Evolutionary conservation across 768 basidiomycete genomes (phyloP).

Genomic region (Dentipellis sp.): DNA sequence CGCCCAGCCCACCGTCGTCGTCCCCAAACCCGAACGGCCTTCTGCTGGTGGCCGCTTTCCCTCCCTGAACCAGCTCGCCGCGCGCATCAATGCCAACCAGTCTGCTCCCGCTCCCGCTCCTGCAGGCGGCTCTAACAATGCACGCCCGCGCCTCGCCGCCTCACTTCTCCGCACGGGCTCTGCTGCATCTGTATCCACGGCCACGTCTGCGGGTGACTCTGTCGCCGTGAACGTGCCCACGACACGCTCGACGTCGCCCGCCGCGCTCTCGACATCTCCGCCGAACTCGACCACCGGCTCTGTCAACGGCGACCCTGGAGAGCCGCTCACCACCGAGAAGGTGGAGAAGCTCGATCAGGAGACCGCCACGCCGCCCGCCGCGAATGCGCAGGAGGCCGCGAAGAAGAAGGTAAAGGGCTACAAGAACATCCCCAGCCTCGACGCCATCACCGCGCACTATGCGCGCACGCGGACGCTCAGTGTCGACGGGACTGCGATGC

Average conservation of each 20-base stretch:
- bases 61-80: slow-evolving; percentile 75
- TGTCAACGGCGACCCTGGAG: slow-evolving; percentile 31
- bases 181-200: slow-evolving; percentile 29
- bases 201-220: slow-evolving; percentile 43
- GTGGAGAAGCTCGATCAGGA: slow-evolving; percentile 51
- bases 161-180: slow-evolving; percentile 56
- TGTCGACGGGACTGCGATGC: slow-evolving; percentile 50
- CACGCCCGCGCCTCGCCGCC: slow-evolving; percentile 66
- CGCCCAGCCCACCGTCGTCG: slow-evolving; percentile 23
- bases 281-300: slow-evolving; percentile 34
- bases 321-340: slow-evolving; percentile 56
- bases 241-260: slow-evolving; percentile 63
- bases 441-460: slow-evolving; percentile 75
- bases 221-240: slow-evolving; percentile 55
- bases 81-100: slow-evolving; percentile 50
- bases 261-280: slow-evolving; percentile 36
- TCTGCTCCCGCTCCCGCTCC: slow-evolving; percentile 15
- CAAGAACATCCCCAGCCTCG: slow-evolving; percentile 82
- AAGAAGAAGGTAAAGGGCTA: slow-evolving; percentile 42
- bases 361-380: slow-evolving; percentile 18
- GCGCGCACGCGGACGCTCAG: slow-evolving; percentile 60
- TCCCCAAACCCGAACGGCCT: slow-evolving; percentile 30
- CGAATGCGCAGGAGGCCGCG: slow-evolving; percentile 5
- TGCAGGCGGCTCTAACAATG: slow-evolving; percentile 22
- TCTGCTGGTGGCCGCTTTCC: slow-evolving; percentile 38